Evolutionary conservation across 768 basidiomycete genomes (phyloP).

Genomic region (Tylopilus plumbeoviolaceoides): DNA sequence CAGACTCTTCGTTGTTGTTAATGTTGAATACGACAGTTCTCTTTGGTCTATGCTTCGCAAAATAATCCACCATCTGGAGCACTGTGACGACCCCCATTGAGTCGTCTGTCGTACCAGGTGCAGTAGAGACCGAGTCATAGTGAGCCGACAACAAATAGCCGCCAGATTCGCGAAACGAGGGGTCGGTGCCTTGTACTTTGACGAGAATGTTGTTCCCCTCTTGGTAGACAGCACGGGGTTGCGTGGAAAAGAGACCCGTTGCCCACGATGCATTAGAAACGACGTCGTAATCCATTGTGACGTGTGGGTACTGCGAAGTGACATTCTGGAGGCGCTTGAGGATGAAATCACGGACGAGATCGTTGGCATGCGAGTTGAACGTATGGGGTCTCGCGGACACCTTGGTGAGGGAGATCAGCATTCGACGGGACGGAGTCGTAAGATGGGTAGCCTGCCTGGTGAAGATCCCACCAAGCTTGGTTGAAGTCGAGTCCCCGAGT

Average conservation of each 20-base stretch:
- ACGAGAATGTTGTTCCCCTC: conserved; percentile 68
- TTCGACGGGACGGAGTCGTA: not conserved
- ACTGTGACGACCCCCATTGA: conserved; percentile 69
- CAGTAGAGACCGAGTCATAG: conserved; percentile 76
- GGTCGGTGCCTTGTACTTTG: conserved; percentile 53
- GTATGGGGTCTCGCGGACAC: conserved; percentile 72
- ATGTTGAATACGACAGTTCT: conserved; percentile 76
- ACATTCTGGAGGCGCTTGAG: conserved; percentile 49
- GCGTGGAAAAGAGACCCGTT: conserved; percentile 10
- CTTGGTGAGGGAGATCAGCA: conserved; percentile 25
- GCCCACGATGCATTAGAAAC: conserved; percentile 49
- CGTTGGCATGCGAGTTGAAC: conserved; percentile 75
- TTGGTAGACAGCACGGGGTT: conserved; percentile 43
- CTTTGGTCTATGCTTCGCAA: conserved; percentile 44
- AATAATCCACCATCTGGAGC: conserved; percentile 59
- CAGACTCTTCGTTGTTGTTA: conserved; percentile 84
- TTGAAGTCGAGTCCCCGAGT: conserved; percentile 45
- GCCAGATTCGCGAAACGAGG: conserved; percentile 27
- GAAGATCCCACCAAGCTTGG: conserved; percentile 56
- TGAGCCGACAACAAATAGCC: conserved; percentile 77
- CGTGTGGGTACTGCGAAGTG: conserved; percentile 39
- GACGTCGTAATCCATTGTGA: conserved; percentile 50
- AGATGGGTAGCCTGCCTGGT: conserved; percentile 37
- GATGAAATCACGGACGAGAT: conserved; percentile 58
- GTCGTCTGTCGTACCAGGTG: conserved; percentile 73